Evolutionary conservation across 805 yeast genomes (phyloP), one percentile per base, ranked within the genome.

Genomic region (Metschnikowia reukaufii): DNA sequence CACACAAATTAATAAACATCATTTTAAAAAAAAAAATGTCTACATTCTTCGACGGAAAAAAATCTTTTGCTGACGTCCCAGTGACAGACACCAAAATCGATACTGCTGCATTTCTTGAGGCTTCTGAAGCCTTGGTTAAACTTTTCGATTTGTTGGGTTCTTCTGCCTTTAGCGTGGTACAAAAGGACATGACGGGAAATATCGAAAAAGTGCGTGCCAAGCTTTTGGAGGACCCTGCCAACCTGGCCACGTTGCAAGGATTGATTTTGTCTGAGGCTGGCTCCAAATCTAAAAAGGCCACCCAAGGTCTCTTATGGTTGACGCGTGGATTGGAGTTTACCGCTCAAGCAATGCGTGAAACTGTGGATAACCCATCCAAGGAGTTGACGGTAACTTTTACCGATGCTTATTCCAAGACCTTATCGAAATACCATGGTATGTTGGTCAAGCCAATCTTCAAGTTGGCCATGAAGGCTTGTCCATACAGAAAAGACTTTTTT

Each of bases 391-490:
- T 76, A 61, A 82, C 95, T 27, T 89, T 89, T 75, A 87, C 90
- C 44, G 86, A 83, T 58, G 86, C 96, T n/a, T 89, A 89, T 72
- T 62, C 76, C 52, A 86, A 84, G 70, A 89, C 96, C 4, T 77
- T 89, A 63, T 77, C 85, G 49, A 82, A 89, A 67, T 84, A 82
- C 70, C 97, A 89, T 71, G 83, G 84, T 44, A 80, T 89, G 78
- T 73, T 89, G 60, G 76, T 89, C 52, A 86, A 84, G 62, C 96
- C 96, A 21, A 82, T 90, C 44, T 89, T 89, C 79, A 88, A 88
- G 70, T 76, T 90, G 64, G 97, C 97, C 40, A 90, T 89, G 96
- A 87, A 86, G 67, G 95, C 96, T 1, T 88, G 96, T 67, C 97
- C 97, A 10, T 90, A 88, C 70, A 81, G 96, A 73, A 82, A 80